Base-by-base conservation (phyloP, 495 filamentous ascomycete species). In the Tetracladium setigerum region DNA sequence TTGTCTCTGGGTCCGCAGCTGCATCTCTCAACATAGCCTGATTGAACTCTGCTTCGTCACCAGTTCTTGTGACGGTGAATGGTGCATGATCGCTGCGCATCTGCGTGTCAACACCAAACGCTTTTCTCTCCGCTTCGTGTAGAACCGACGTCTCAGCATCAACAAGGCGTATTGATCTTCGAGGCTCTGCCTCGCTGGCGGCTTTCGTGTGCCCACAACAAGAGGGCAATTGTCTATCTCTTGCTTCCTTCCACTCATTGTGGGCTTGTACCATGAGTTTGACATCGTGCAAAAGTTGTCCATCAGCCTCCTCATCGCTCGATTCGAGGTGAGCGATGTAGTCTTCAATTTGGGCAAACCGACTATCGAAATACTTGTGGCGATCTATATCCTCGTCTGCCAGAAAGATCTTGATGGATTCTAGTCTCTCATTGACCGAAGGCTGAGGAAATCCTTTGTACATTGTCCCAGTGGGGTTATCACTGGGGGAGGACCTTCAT, bases 331-430 rank as follows among this genome's bases (percentile, higher is more conserved):
- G 19, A 12, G 32, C 24, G 11, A 56, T 18, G 27, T 50, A 56
- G 5, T 50, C 46, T 31, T 50, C 52, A 19, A 59, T 49, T 22
- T 59, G 19, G 2, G 4, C 30, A 12, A 59, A 30, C 13, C 42
- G 43, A 11, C 9, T 16, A 1, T 27, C 27, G 17, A 55, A 59
- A 5, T 37, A 1, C 0, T 53, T 38, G 13, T 37, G 32, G 4
- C 56, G 49, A 40, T 53, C 27, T 5, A 35, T 31, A 44, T 59
- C 56, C 42, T 59, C 56, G 35, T 59, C 56, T 1, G 56, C 52
- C 19, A 59, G 56, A 30, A 53, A 59, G 31, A 53, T 59, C 18
- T 30, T 53, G 11, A 18, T 22, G 17, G 48, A 30, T 6, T n/a
- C 1, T 8, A 59, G 44, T 8, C 56, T 49, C 36, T 55, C 49